Percentiles rank a stretch among this genome's conserved stretches.
These are phyloP conservation scores for Ustilago lituana DNA, from an alignment of 1,284 basidiomycete species.

Conservation along the genomic window DNA sequence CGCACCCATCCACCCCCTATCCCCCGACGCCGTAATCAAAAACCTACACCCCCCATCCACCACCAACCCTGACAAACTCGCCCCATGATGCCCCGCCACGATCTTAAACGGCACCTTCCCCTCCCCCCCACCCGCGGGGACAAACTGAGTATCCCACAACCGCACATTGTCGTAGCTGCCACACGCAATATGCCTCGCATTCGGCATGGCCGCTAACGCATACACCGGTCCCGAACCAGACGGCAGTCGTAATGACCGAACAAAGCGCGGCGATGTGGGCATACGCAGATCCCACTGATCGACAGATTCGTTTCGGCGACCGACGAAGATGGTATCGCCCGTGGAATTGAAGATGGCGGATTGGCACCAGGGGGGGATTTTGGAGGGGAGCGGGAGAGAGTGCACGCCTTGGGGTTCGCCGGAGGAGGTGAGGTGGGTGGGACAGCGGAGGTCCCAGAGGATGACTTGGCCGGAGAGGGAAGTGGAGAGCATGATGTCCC, in stretches of 20 bases:
- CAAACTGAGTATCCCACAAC: constrained; percentile 86
- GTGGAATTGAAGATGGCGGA: constrained; percentile 78
- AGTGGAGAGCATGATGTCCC: constrained; percentile 86
- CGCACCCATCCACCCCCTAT: constrained; percentile 81
- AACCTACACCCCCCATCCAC: constrained; percentile 86
- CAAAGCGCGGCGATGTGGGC: constrained; percentile 67
- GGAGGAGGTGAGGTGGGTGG: constrained; percentile 69
- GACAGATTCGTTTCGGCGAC: constrained; percentile 86
- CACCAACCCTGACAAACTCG: constrained; percentile 87
- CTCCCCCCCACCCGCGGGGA: constrained; percentile 71
- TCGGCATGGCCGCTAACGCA: constrained; percentile 87
- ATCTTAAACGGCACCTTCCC: constrained; percentile 78
- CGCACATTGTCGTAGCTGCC: constrained; percentile 93
- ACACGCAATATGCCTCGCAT: constrained; percentile 86
- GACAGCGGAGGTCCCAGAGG: constrained; percentile 85
- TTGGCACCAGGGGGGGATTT: constrained; percentile 94
- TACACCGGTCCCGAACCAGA: constrained; percentile 88
- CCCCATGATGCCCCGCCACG: constrained; percentile 94
- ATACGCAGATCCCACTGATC: constrained; percentile 88
- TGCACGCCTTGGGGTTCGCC: constrained; percentile 74
- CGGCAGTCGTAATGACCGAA: constrained; percentile 86
- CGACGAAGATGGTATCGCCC: constrained; percentile 88
- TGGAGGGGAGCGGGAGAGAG: constrained; percentile 83
- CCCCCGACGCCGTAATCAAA: constrained; percentile 89
- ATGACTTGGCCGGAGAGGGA: constrained; percentile 92